Evolutionary conservation across 2,329 filamentous ascomycete genomes (phyloP).

Genomic region (Ascochyta pisi): DNA sequence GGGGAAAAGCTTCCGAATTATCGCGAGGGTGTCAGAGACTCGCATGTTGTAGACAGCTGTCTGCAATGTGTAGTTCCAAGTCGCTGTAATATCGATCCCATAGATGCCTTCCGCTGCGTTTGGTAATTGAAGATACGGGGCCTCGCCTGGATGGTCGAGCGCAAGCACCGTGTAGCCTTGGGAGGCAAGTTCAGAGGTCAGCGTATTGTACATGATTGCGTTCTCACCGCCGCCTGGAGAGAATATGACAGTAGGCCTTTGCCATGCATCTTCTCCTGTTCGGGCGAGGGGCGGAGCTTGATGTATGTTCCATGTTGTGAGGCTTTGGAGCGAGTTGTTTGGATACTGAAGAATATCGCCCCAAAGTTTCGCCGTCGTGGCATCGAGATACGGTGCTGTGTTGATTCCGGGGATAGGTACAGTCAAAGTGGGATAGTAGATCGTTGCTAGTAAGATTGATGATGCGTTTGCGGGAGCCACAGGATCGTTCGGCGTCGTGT

Average conservation of each 20-base stretch:
- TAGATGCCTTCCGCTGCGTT: conserved; percentile 11
- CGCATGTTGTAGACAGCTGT: conserved; percentile 23
- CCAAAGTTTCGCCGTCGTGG: conserved; percentile 29
- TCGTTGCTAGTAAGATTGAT: conserved; percentile 26
- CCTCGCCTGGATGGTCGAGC: conserved; percentile 29
- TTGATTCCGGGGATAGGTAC: conserved; percentile 19
- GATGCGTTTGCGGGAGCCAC: conserved; percentile 22
- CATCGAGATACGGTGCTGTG: conserved; percentile 30
- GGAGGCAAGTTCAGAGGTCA: conserved; percentile 24
- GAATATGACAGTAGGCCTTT: conserved; percentile 27
- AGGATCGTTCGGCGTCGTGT: conserved; percentile 31
- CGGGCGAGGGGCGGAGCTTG: conserved; percentile 19
- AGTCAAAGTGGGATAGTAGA: conserved; percentile 33
- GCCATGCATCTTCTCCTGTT: not conserved
- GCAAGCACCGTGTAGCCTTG: conserved; percentile 27
- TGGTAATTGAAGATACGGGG: conserved; percentile 23
- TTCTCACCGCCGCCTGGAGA: conserved; percentile 27
- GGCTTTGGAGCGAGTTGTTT: conserved; percentile 7
- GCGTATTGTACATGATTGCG: conserved; percentile 17
- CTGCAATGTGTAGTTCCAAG: conserved; percentile 18
- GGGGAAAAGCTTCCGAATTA: conserved; percentile 5
- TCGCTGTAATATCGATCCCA: conserved; percentile 22
- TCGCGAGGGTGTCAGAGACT: conserved; percentile 21
- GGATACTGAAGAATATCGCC: conserved; percentile 16
- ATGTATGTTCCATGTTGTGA: conserved; percentile 22